Conservation (phyloP, 768 basidiomycete genomes). For the Mycena vulgaris region DNA sequence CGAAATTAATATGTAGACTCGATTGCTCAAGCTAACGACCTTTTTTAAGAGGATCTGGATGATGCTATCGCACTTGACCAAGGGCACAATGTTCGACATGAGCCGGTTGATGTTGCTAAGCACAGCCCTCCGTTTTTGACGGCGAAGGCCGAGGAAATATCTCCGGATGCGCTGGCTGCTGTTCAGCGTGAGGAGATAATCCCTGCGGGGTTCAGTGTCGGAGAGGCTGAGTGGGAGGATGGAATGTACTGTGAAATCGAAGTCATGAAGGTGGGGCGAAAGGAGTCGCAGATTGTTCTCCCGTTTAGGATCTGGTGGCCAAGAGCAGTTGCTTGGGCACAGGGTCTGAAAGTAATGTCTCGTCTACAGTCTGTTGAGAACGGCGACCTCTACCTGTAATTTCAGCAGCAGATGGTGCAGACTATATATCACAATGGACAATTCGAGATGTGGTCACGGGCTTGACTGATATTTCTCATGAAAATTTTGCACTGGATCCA, state of each 20-base stretch:
- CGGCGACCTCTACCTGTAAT: neutral
- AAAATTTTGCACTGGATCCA: neutral
- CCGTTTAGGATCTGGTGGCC: slow-evolving; percentile 9
- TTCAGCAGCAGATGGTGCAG: neutral
- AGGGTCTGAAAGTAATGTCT: neutral
- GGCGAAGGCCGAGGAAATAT: neutral
- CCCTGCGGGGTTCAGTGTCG: neutral
- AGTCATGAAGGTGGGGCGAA: neutral
- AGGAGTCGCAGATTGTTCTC: neutral
- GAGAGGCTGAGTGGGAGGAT: slow-evolving; percentile 3
- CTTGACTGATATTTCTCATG: neutral
- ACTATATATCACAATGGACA: too few relatives aligned
- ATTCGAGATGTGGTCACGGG: too few relatives aligned
- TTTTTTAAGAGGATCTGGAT: too few relatives aligned
- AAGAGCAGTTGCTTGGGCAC: neutral
- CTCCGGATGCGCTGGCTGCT: neutral
- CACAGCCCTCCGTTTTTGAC: neutral
- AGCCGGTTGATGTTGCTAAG: too few relatives aligned
- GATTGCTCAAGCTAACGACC: too few relatives aligned
- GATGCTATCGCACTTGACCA: too few relatives aligned
- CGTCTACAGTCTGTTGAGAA: neutral
- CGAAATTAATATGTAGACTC: too few relatives aligned
- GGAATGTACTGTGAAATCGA: neutral
- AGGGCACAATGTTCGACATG: too few relatives aligned
- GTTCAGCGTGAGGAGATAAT: neutral